Base-by-base conservation (phyloP, 768 basidiomycete genomes). In the Macrolepiota albuminosa region DNA sequence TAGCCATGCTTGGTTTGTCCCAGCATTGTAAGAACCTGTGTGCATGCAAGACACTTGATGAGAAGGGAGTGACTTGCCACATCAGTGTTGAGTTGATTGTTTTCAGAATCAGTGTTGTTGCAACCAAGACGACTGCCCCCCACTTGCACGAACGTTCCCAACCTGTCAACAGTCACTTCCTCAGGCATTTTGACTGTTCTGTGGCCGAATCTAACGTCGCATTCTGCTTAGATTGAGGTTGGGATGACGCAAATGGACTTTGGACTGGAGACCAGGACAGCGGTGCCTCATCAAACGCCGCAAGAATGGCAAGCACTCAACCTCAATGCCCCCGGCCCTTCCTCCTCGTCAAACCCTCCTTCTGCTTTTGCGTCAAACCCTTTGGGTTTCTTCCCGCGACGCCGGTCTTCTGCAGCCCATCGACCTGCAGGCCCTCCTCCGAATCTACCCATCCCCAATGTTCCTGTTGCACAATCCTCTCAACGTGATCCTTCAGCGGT, bases 341-440 rank as follows among this genome's bases (percentile, higher is more conserved):
- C 76, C 52, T 68, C 78, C 29, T 62, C 72, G 39, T 70, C 78
- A 54, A 66, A 75, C 37, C 62, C 71, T 34, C 67, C 71, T 50
- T 66, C 70, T 33, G 60, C 70, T 54, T 68, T 68, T 57, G 58
- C 66, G n/a, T 54, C 67, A n/a, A 60, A 67, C 9, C 63, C 69
- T 24, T 68, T 75, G 3, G 62, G 72, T 21, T 65, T 79, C 57
- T 71, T 75, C 54, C 79, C 81, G 61, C 84, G 88, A 57, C 85
- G 89, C 55, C 88, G 89, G 65, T 90, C 88, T 29, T 84, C 85
- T 56, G 85, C 82, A 58, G 81, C 84, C 13, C 80, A 83, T 29
- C 83, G 87, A 48, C 88, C 89, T 6, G 82, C 86, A 42, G 84
- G 75, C 3, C 89, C 89, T 21, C 89, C 89, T 46, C 89, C 89